Conservation (phyloP, 139 green algal genomes). For the Tetraselmis chui region DNA sequence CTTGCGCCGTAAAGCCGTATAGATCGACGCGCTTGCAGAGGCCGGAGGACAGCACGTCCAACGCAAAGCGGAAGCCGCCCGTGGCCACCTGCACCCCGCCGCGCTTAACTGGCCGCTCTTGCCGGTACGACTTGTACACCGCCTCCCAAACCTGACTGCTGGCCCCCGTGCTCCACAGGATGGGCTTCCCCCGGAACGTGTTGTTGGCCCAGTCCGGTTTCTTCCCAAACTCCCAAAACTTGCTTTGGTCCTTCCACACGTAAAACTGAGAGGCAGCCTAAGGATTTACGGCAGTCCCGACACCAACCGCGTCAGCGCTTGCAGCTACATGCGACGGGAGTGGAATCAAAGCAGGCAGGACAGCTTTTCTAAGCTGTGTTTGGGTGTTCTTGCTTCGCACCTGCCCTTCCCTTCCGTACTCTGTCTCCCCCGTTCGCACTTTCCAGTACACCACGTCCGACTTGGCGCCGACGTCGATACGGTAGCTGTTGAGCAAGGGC, state of each 20-base stretch:
- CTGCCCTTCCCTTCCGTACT: neutral
- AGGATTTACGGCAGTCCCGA: no score
- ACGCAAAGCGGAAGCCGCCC: neutral
- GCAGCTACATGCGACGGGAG: no score
- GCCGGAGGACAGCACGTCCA: neutral
- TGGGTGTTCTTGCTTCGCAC: no score
- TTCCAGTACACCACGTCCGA: slow-evolving; percentile 19
- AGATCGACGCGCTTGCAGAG: neutral
- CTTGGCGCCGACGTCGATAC: slow-evolving; percentile 7
- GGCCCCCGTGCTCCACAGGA: neutral
- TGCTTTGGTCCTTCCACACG: slow-evolving; percentile 15
- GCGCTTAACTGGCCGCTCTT: neutral
- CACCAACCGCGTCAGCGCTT: no score
- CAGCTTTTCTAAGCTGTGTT: no score
- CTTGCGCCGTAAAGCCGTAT: neutral
- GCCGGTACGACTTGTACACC: neutral
- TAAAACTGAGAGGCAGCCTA: slow-evolving; percentile 13
- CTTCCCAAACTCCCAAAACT: slow-evolving; percentile 15
- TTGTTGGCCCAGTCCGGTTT: neutral
- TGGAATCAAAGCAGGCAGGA: no score
- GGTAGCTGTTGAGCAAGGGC: no score
- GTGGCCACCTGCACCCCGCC: neutral
- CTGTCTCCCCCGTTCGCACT: neutral
- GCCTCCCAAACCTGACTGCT: neutral
- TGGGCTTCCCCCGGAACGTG: neutral